Base-by-base conservation (phyloP, 208 protist genomes). In the Acanthamoeba quina region DNA sequence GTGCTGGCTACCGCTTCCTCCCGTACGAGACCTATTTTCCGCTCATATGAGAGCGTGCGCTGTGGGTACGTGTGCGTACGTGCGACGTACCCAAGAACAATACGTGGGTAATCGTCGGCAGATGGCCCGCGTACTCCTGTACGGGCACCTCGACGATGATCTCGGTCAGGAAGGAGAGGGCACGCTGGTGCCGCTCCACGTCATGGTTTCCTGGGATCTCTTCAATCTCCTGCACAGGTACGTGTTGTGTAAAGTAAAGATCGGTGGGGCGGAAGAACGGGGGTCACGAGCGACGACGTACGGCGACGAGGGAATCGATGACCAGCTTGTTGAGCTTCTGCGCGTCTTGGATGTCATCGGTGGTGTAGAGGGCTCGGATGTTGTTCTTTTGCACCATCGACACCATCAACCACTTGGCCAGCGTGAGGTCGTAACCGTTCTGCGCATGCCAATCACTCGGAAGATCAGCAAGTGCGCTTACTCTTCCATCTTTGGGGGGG, bases 321-420 rank as follows among this genome's bases (percentile, higher is more conserved):
- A 93, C 15, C 29, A 93, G 29, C 31, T 80, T 74, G 34, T 93
- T 93, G 89, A 93, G 89, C 52, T 74, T 52, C 37, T 93, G 89
- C 7, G 89, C 89, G 11, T 60, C 89, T 49, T 80, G 21, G 15
- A 19, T 93, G 47, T 80, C 64, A 24, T 93, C 68, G 10, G 64
- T 60, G 19, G 89, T 82, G 49, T 54, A 15, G 11, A 62, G 34
- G n/a, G 64, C 37, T 15, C 54, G 41, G 70, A 93, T 52, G 49
- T 49, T 58, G 70, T 93, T 93, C 52, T 93, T 93, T 80, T 93
- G 89, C 13, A 62, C 64, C 89, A 93, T 93, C 29, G 89, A 93
- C 21, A 93, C 89, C 31, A 93, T 29, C 11, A 93, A 47, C 89
- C 89, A 93, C 21, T 93, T 93, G 9, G 49, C 89, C 31, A 93